phyloP scores from a whole-genome alignment of 2,329 filamentous ascomycete genomes.

The Rhinocladiella similis region DNA sequence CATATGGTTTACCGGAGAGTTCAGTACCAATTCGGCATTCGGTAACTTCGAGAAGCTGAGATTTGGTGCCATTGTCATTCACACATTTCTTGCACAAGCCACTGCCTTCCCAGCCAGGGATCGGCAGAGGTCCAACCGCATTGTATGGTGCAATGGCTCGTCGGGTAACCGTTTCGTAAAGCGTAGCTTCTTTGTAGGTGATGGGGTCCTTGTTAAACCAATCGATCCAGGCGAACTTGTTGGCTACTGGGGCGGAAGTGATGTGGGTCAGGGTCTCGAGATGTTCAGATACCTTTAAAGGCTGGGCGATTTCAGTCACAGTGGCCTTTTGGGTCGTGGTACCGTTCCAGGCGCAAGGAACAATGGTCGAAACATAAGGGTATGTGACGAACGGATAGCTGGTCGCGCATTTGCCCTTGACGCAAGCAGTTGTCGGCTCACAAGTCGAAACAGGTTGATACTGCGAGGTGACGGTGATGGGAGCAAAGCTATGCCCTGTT shows the following conservation, averaged over 20 bases:
- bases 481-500: background rate
- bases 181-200: background rate
- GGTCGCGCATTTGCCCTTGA: slow-evolving; percentile 10
- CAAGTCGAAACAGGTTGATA: background rate
- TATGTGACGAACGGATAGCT: slow-evolving; percentile 15
- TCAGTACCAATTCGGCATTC: slow-evolving; percentile 3
- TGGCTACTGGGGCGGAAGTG: background rate
- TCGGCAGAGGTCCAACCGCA: slow-evolving; percentile 7
- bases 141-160: slow-evolving; percentile 12
- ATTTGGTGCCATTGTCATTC: background rate
- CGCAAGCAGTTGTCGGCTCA: background rate
- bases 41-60: slow-evolving; percentile 3
- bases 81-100: slow-evolving; percentile 5
- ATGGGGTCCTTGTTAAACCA: background rate
- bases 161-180: slow-evolving; percentile 11
- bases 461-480: background rate
- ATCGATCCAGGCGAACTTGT: background rate
- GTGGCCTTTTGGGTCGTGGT: slow-evolving; percentile 15
- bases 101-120: slow-evolving; percentile 12
- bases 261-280: slow-evolving; percentile 10
- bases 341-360: slow-evolving; percentile 16
- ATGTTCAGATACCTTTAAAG: slow-evolving; percentile 11
- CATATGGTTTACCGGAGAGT: background rate
- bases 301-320: slow-evolving; percentile 13
- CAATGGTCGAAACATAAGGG: slow-evolving; percentile 20